Conservation (phyloP, 2,329 filamentous ascomycete genomes). For the Tolypocladium tundrense region DNA sequence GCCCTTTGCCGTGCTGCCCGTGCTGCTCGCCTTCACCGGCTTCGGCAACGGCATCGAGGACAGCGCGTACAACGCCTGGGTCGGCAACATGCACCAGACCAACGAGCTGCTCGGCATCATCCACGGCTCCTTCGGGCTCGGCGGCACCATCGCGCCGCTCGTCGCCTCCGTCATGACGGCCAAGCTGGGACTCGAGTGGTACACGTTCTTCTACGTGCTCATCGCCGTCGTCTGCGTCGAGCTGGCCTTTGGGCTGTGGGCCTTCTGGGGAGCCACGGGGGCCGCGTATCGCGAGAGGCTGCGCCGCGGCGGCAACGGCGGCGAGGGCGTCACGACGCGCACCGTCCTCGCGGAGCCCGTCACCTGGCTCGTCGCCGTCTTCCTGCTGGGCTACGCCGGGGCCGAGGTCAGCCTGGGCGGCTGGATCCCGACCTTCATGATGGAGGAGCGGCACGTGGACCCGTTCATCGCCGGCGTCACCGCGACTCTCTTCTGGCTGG, state of each 20-base stretch:
- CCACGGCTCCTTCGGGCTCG: constrained; percentile 62
- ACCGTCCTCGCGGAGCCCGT: constrained; percentile 38
- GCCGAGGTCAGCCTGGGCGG: constrained; percentile 64
- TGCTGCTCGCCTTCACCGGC: constrained; percentile 56
- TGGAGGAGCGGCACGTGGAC: constrained; percentile 58
- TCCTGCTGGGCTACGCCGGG: constrained; percentile 71
- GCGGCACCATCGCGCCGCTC: constrained; percentile 58
- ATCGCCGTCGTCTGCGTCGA: constrained; percentile 48
- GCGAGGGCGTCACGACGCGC: constrained; percentile 33
- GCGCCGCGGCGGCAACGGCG: constrained; percentile 13
- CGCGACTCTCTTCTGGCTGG: constrained; percentile 76
- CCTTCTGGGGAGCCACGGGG: constrained; percentile 57
- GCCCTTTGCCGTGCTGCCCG: constrained; percentile 55
- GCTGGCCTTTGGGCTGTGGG: constrained; percentile 34
- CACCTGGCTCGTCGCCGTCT: constrained; percentile 64
- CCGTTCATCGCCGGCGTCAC: constrained; percentile 65
- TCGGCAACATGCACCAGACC: constrained; percentile 60
- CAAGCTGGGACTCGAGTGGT: constrained; percentile 53
- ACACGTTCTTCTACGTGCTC: constrained; percentile 68
- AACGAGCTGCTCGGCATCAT: constrained; percentile 67
- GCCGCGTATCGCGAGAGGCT: constrained; percentile 34
- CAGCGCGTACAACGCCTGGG: constrained; percentile 47
- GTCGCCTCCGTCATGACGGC: constrained; percentile 66
- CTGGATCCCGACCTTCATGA: constrained; percentile 84
- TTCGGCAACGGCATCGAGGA: constrained; percentile 63